These are phyloP conservation scores for Eucalyptus urophylla DNA, from an alignment of 345 rosid species.

Conservation along the genomic window DNA sequence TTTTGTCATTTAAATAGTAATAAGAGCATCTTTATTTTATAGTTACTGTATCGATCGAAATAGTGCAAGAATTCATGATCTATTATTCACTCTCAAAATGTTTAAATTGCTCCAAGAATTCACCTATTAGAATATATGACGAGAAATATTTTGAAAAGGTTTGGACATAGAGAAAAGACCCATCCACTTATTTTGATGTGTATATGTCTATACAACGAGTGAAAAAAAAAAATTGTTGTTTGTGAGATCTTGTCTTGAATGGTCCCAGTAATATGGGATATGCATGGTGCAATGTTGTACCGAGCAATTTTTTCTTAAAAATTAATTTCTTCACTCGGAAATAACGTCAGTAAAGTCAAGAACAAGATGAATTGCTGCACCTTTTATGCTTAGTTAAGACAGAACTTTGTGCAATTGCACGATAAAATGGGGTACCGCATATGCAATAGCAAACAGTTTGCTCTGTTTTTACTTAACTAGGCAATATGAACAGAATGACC, in stretches of 20 bases:
- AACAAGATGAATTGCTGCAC: background rate
- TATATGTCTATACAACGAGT: background rate
- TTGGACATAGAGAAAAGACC: background rate
- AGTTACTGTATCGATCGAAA: background rate
- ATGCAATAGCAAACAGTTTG: background rate
- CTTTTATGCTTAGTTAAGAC: background rate
- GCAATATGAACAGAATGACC: background rate
- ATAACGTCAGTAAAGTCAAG: no score
- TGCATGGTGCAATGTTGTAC: background rate
- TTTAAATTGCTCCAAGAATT: background rate
- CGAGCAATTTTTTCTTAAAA: background rate
- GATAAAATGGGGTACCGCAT: background rate
- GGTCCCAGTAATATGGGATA: background rate
- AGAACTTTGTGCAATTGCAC: background rate
- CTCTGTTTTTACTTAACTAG: background rate
- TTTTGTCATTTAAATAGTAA: no score
- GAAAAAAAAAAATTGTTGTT: background rate
- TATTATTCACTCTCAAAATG: background rate
- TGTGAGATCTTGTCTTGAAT: background rate
- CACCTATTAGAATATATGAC: background rate
- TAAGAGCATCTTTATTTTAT: no score
- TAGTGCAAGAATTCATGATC: background rate
- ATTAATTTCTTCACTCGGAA: no score
- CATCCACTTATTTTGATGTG: background rate
- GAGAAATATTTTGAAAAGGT: no score